Evolutionary conservation across 495 filamentous ascomycete genomes (phyloP).

Genomic region (Daldinia caldariorum): DNA sequence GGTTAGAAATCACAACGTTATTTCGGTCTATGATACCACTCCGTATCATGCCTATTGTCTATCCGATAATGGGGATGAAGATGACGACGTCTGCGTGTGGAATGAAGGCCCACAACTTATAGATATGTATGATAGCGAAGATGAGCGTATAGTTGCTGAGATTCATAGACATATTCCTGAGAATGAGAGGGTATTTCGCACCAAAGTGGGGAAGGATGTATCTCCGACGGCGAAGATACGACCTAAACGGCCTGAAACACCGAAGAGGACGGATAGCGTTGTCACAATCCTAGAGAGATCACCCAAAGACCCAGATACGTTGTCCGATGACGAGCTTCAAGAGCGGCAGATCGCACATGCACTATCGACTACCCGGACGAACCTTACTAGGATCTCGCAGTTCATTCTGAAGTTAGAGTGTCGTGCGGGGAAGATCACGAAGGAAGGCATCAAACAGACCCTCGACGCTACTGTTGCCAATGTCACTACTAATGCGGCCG

Average conservation of each 20-base stretch:
- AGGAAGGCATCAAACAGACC: slow-evolving; percentile 42
- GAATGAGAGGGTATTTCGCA: neutral
- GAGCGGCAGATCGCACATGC: slow-evolving; percentile 32
- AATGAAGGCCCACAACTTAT: slow-evolving; percentile 19
- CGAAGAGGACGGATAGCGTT: neutral
- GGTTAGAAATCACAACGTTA: neutral
- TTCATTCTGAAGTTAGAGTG: slow-evolving; percentile 45
- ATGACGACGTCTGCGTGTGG: slow-evolving; percentile 41
- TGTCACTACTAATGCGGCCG: slow-evolving; percentile 5
- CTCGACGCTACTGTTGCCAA: slow-evolving; percentile 42
- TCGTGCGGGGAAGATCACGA: slow-evolving; percentile 42
- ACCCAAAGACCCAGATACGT: neutral
- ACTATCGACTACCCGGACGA: slow-evolving; percentile 29
- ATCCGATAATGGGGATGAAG: slow-evolving; percentile 31
- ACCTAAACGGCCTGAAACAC: neutral
- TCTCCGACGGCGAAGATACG: neutral
- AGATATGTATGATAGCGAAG: slow-evolving; percentile 24
- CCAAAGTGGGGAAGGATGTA: neutral
- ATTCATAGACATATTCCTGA: neutral
- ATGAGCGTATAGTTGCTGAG: neutral
- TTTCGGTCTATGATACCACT: slow-evolving; percentile 26
- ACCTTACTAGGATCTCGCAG: slow-evolving; percentile 42
- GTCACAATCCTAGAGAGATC: neutral
- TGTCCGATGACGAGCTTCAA: slow-evolving; percentile 27
- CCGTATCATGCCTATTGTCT: slow-evolving; percentile 37